Evolutionary conservation across 805 yeast species (phyloP).

Genomic region (Kuraishia ogatae): DNA sequence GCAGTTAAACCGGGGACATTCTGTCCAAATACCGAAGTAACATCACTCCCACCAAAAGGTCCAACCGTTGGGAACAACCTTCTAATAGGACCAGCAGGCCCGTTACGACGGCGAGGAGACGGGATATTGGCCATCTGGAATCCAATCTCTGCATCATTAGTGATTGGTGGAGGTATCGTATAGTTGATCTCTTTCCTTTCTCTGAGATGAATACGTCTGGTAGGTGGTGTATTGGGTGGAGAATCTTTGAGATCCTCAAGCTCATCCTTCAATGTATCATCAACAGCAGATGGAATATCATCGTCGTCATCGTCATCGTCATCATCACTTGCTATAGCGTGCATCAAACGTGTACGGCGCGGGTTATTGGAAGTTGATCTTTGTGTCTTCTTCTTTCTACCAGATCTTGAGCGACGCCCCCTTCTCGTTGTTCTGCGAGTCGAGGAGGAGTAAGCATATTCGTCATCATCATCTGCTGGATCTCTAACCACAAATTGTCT

Average conservation of each 20-base stretch:
- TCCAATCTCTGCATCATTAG: conserved; percentile 29
- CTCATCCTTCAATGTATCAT: conserved; percentile 46
- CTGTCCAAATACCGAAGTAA: conserved; percentile 70
- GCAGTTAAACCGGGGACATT: conserved; percentile 41
- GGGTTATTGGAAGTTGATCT: background rate
- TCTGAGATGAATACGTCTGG: conserved; percentile 40
- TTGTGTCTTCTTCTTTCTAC: background rate
- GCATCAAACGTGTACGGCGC: background rate
- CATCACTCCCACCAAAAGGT: conserved; percentile 97
- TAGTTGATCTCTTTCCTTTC: conserved; percentile 72
- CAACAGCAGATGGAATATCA: conserved; percentile 8
- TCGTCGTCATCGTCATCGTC: conserved; percentile 9
- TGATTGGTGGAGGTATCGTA: conserved; percentile 74
- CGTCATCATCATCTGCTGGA: conserved; percentile 1
- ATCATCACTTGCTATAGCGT: background rate
- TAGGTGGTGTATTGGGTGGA: conserved; percentile 41
- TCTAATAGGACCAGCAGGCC: conserved; percentile 34
- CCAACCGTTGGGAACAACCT: conserved; percentile 90
- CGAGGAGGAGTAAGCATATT: background rate
- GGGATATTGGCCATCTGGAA: conserved; percentile 3
- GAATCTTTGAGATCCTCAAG: conserved; percentile 57
- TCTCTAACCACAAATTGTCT: conserved; percentile 3
- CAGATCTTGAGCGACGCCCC: background rate
- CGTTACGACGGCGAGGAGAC: conserved; percentile 20
- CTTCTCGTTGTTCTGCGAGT: background rate